Evolutionary conservation across 1,284 basidiomycete genomes (phyloP), one percentile per base, ranked within the genome.

Genomic region (Tilletia indica): DNA sequence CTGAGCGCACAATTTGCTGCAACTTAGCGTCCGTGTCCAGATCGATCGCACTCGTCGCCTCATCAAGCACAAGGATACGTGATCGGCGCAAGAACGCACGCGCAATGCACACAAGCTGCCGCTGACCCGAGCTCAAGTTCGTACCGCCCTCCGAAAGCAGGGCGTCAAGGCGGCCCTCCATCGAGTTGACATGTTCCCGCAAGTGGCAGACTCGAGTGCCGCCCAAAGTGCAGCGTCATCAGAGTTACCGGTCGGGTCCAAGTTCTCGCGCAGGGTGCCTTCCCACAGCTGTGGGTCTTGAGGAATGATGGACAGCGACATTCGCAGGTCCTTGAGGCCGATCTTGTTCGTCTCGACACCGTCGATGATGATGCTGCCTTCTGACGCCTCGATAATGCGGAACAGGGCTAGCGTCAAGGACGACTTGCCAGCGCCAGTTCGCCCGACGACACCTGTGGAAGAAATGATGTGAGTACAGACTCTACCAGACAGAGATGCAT

Each of bases 361-460:
- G 82, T 97, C 93, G 68, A 97, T 91, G 12, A 88, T 79, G 70
- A 99, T 94, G 1, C 88, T 88, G 9, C 95, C 96, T 63, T 87
- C 86, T 0, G 88, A 86, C 0, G 92, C 91, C 83, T 98, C 95
- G 70, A 84, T 78, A 71, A 84, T 82, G 70, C 82, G 79, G 82
- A 84, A 83, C 8, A 84, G 80, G 4, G 84, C 87, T 47, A 88
- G 84, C 66, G 90, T 87, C 72, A 94, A 88, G 2, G 91, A 92
- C 38, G 90, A 92, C 86, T 97, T 97, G 73, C 94, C 94, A n/a
- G 93, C 92, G 1, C 95, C 94, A 0, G 95, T 97, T 73, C 94
- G 87, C 1, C 94, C 94, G 2, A 80, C 78, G 8, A 82, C 81
- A 11, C 79, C 80, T 54, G 16, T 6, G 8, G 38, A 51, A 25